A percentile compares a stretch with the other conserved stretches of the same genome.
Conservation (phyloP, 2,329 filamentous ascomycete genomes). For the Hirsutella rhossiliensis region DNA sequence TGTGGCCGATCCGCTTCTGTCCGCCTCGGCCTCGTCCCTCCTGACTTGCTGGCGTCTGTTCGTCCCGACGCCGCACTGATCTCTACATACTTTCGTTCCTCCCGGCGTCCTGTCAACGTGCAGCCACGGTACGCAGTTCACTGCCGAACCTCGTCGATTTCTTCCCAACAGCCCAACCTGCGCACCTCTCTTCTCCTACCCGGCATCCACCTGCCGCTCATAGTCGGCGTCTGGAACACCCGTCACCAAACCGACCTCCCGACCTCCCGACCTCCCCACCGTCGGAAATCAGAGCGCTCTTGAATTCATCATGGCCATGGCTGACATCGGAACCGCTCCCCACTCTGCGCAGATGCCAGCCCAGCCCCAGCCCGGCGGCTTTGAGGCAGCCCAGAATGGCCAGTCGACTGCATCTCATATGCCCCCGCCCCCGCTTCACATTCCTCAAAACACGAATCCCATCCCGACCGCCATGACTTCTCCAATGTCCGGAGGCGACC, state of each 20-base stretch:
- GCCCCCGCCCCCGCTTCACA: slow-evolving; percentile 83
- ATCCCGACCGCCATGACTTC: slow-evolving; percentile 89
- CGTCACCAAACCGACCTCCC: not conserved
- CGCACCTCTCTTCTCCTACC: slow-evolving; percentile 1
- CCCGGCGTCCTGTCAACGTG: not conserved
- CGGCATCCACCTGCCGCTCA: too few relatives aligned
- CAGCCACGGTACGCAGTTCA: not conserved
- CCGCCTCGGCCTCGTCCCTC: not conserved
- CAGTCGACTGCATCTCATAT: slow-evolving; percentile 65
- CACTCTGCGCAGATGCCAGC: slow-evolving; percentile 56
- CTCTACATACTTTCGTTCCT: not conserved
- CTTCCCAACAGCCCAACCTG: slow-evolving; percentile 1
- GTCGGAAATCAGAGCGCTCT: not conserved
- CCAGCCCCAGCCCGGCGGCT: slow-evolving; percentile 57
- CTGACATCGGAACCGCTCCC: slow-evolving; percentile 58
- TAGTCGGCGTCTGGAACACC: too few relatives aligned
- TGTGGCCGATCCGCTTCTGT: not conserved
- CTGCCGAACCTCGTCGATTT: not conserved
- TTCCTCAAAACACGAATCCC: slow-evolving; percentile 91
- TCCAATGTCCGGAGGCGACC: slow-evolving; percentile 59
- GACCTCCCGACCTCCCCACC: not conserved
- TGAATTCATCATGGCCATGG: slow-evolving; percentile 45
- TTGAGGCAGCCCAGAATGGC: slow-evolving; percentile 59
- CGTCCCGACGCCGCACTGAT: not conserved
- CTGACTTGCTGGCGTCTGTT: not conserved